phyloP scores from a whole-genome alignment of 805 yeast genomes.

The Grigorovia jiainica region DNA sequence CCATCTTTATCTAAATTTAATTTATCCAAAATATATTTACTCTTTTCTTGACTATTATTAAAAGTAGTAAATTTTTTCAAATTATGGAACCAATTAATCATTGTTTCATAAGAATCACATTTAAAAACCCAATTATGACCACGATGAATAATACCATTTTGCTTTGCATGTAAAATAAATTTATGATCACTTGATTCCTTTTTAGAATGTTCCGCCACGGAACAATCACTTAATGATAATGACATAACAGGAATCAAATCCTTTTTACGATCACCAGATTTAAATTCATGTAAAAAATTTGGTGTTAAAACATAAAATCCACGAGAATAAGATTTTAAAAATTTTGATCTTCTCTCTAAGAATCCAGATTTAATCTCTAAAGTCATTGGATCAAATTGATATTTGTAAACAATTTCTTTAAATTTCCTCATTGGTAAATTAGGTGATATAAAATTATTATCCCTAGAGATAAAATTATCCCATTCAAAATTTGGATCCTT shows the following conservation, averaged over 20 bases:
- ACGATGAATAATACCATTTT: constrained; percentile 62
- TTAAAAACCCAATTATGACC: constrained; percentile 94
- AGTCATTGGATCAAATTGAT: constrained; percentile 62
- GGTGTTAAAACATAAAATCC: constrained; percentile 92
- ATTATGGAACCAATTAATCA: constrained; percentile 81
- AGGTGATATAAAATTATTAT: constrained; percentile 60
- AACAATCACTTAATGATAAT: constrained; percentile 66
- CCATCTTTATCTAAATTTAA: constrained; percentile 6
- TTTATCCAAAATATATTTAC: constrained; percentile 31
- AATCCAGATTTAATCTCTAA: constrained; percentile 64
- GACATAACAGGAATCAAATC: constrained; percentile 82
- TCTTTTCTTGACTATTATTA: constrained; percentile 50
- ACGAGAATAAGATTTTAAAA: constrained; percentile 77
- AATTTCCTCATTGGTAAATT: constrained; percentile 51
- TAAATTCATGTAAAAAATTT: constrained; percentile 82
- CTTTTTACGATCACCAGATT: constrained; percentile 67
- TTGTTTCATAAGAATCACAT: constrained; percentile 68
- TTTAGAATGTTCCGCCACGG: constrained; percentile 72
- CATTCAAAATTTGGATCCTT: constrained; percentile 80
- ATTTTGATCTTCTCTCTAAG: constrained; percentile 85
- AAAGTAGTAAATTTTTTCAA: constrained; percentile 57
- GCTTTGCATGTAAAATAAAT: constrained; percentile 70
- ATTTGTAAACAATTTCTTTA: constrained; percentile 54
- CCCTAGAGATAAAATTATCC: constrained; percentile 71
- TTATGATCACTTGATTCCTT: constrained; percentile 52